These are phyloP conservation scores for Umbelopsis sp. DNA, from an alignment of 192 early-diverging fungal genomes.

Conservation along the genomic window DNA sequence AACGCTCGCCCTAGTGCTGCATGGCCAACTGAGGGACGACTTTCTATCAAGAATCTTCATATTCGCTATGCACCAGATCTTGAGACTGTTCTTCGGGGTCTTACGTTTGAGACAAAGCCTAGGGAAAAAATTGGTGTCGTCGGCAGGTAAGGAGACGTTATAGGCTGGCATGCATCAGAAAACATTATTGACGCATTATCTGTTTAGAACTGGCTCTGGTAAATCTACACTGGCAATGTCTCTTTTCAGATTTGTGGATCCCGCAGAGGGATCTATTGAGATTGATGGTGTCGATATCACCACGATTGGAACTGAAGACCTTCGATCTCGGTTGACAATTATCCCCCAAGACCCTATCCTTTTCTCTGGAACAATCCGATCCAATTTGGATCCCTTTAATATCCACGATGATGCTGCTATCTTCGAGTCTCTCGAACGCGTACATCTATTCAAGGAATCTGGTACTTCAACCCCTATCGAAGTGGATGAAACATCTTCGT, in stretches of 20 bases:
- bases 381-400: constrained; percentile 81
- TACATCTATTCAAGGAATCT: constrained; percentile 14
- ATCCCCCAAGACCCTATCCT: constrained; percentile 81
- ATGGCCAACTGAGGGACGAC: constrained; percentile 67
- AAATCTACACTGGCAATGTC: constrained; percentile 76
- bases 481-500: neutral
- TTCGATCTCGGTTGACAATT: constrained; percentile 66
- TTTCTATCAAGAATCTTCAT: constrained; percentile 65
- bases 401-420: constrained; percentile 61
- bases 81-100: constrained; percentile 23
- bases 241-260: constrained; percentile 83
- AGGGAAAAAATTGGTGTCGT: constrained; percentile 89
- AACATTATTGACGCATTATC: constrained; percentile 28
- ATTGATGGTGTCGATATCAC: constrained; percentile 84
- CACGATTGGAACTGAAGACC: constrained; percentile 71
- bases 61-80: constrained; percentile 70
- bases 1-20: constrained; percentile 48
- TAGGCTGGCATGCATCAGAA: neutral
- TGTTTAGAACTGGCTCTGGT: constrained; percentile 56
- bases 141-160: constrained; percentile 41
- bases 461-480: neutral
- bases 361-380: constrained; percentile 68
- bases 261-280: constrained; percentile 63
- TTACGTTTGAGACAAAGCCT: constrained; percentile 58
- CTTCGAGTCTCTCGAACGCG: constrained; percentile 30